Evolutionary conservation across 257 asterid species (phyloP).

Genomic region (Fraxinus quadrangulata): DNA sequence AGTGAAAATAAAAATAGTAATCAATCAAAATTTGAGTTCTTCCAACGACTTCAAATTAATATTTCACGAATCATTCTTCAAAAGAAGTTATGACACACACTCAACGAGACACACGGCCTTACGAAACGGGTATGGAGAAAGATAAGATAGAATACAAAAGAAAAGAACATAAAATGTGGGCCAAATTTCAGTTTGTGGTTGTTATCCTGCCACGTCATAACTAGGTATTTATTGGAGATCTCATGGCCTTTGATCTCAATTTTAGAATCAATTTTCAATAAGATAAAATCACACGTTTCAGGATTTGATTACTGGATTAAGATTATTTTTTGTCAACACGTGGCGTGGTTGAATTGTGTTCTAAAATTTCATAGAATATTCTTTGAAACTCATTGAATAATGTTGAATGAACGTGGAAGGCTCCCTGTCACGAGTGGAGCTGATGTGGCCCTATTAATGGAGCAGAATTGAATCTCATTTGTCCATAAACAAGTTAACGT

Average conservation of each 20-base stretch:
- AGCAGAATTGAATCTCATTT: too few relatives aligned
- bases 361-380: neutral
- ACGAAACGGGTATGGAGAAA: slow-evolving; percentile 19
- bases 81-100: slow-evolving; percentile 34
- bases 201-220: slow-evolving; percentile 54
- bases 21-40: too few relatives aligned
- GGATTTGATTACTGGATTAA: neutral
- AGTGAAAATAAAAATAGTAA: too few relatives aligned
- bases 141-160: slow-evolving; percentile 43
- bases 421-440: too few relatives aligned
- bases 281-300: neutral
- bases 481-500: too few relatives aligned
- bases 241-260: slow-evolving; percentile 24
- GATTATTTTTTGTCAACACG: neutral
- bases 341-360: neutral
- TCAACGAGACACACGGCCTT: slow-evolving; percentile 35
- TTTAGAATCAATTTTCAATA: neutral
- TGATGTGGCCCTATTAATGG: too few relatives aligned
- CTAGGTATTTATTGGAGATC: slow-evolving; percentile 24
- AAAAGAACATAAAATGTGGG: neutral
- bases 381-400: neutral
- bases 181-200: slow-evolving; percentile 37
- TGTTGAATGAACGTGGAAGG: too few relatives aligned
- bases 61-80: neutral
- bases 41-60: neutral